phyloP scores from a whole-genome alignment of 108 stramenopile species.

The Aurantiochytrium sp. region DNA sequence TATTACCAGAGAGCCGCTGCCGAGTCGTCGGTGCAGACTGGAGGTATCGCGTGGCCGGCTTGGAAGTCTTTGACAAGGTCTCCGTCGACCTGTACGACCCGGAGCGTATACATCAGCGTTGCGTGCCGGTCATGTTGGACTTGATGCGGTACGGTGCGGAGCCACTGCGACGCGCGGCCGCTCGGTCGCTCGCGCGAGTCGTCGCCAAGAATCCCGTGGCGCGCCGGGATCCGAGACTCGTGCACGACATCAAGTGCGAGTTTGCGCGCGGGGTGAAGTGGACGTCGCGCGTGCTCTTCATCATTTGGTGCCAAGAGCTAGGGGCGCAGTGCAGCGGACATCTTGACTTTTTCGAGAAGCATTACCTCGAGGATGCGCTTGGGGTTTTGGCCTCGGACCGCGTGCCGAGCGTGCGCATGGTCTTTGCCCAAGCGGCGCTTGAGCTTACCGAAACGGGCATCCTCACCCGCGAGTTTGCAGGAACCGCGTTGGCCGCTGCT shows the following conservation, averaged over 20 bases:
- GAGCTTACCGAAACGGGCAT: not conserved
- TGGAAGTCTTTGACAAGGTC: not conserved
- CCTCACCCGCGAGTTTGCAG: not conserved
- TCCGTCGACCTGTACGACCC: not conserved
- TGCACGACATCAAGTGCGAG: not conserved
- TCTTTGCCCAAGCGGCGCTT: not conserved
- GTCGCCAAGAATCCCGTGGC: not conserved
- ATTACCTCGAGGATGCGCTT: not conserved
- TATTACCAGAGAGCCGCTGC: not conserved
- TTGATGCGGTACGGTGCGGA: not conserved
- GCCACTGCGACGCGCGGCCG: not conserved
- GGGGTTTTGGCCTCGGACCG: not conserved
- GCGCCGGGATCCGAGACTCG: not conserved
- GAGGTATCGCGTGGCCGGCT: not conserved
- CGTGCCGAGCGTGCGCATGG: not conserved
- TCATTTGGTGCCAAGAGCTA: not conserved
- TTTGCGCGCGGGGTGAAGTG: not conserved
- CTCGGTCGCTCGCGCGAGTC: not conserved
- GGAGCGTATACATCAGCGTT: not conserved
- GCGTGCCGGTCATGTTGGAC: not conserved
- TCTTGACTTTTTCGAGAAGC: not conserved
- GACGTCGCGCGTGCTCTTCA: not conserved
- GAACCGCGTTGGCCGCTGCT: not conserved
- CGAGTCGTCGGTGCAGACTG: not conserved
- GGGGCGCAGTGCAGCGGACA: not conserved